Percentiles rank a stretch among this genome's conserved stretches.
These are phyloP conservation scores for Coemansia sp. DNA, from an alignment of 192 early-diverging fungal species.

Conservation along the genomic window DNA sequence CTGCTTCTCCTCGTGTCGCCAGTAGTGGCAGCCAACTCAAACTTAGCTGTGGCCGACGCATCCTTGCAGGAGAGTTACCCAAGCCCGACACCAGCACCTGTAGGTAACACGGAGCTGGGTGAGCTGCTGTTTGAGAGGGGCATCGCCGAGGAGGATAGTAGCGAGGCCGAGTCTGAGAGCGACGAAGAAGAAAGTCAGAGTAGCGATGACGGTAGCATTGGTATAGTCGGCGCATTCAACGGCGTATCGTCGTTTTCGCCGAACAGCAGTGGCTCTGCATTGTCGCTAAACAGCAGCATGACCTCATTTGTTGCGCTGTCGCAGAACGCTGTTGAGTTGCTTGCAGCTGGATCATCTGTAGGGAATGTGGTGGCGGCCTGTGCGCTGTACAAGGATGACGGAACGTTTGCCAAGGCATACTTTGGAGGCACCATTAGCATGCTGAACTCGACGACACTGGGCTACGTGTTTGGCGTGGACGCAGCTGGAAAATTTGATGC, in stretches of 20 bases:
- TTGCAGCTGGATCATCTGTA: conserved; percentile 25
- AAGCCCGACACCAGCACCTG: neutral
- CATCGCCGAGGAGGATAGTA: conserved; percentile 4
- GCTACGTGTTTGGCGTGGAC: conserved; percentile 42
- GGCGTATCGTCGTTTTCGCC: conserved; percentile 48
- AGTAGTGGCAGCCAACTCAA: conserved; percentile 18
- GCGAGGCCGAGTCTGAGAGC: neutral
- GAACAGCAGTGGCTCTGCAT: conserved; percentile 20
- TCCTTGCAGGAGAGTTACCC: neutral
- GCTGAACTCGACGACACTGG: conserved; percentile 30
- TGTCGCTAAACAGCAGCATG: conserved; percentile 29
- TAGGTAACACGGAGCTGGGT: neutral
- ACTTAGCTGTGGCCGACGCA: neutral
- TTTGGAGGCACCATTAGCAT: conserved; percentile 44
- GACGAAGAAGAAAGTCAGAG: neutral
- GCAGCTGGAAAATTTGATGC: conserved; percentile 22
- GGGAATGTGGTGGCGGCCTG: conserved; percentile 40
- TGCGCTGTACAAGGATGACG: conserved; percentile 37
- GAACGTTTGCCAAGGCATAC: conserved; percentile 26
- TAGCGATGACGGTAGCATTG: conserved; percentile 41
- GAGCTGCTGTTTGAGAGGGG: conserved; percentile 1
- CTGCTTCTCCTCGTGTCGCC: conserved; percentile 28
- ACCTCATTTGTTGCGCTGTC: conserved; percentile 45
- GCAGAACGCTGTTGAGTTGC: conserved; percentile 26
- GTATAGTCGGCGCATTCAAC: conserved; percentile 52